Evolutionary conservation across 2,329 filamentous ascomycete species (phyloP).

Genomic region (Clonostachys byssicola): DNA sequence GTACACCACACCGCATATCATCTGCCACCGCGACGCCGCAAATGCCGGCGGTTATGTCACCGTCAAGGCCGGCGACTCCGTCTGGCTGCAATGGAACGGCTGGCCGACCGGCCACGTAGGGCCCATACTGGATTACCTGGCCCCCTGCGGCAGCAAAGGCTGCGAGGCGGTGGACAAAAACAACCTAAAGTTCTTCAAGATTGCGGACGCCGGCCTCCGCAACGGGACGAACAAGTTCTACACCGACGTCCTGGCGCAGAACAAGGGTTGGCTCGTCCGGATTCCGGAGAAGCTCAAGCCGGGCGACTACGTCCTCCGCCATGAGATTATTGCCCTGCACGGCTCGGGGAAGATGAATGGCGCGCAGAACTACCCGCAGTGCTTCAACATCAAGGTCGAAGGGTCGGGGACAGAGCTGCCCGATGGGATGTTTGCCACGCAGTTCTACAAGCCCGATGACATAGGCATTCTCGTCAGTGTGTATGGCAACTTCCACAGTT

Average conservation of each 20-base stretch:
- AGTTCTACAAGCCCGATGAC: slow-evolving; percentile 13
- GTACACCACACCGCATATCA: slow-evolving; percentile 30
- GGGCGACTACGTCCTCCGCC: slow-evolving; percentile 38
- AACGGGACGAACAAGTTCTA: slow-evolving; percentile 40
- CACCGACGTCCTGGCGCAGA: slow-evolving; percentile 33
- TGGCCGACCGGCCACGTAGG: slow-evolving; percentile 35
- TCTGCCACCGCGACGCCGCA: slow-evolving; percentile 33
- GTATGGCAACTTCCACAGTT: slow-evolving; percentile 8
- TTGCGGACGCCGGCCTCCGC: slow-evolving; percentile 23
- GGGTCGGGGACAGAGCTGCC: slow-evolving; percentile 25
- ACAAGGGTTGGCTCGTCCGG: slow-evolving; percentile 16
- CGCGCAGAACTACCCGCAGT: slow-evolving; percentile 44
- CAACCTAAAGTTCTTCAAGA: slow-evolving; percentile 57
- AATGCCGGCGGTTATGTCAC: slow-evolving; percentile 25
- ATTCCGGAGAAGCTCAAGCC: slow-evolving; percentile 20
- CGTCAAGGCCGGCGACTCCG: slow-evolving; percentile 27
- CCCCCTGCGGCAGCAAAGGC: slow-evolving; percentile 46
- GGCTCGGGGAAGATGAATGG: slow-evolving; percentile 30
- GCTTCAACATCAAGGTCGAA: slow-evolving; percentile 36
- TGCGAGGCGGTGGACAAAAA: slow-evolving; percentile 47
- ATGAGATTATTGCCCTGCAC: slow-evolving; percentile 45
- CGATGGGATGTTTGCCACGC: slow-evolving; percentile 15
- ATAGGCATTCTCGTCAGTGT: slow-evolving; percentile 17
- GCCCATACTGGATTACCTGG: slow-evolving; percentile 59
- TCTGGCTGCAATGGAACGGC: slow-evolving; percentile 29